Percentiles rank a stretch among this genome's conserved stretches.
Conservation (phyloP, 371 early-diverging fungal species). For the Apophysomyces elegans region DNA sequence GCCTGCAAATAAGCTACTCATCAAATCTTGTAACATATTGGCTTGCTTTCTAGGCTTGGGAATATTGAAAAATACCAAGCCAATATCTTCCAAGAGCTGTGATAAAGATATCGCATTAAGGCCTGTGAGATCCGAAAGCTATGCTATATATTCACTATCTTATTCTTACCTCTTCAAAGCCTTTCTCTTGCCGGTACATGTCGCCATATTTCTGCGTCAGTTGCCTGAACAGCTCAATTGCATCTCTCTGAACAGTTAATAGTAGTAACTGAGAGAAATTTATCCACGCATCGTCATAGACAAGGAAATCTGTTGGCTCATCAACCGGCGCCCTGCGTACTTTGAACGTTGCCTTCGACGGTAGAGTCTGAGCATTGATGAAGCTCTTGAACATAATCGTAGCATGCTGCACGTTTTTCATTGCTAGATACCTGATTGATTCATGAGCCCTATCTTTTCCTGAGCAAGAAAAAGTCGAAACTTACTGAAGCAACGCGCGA, state of each 20-base stretch:
- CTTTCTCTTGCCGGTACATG: conserved; percentile 38
- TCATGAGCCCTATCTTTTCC: neutral
- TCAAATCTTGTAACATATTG: conserved; percentile 74
- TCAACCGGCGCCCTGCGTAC: conserved; percentile 46
- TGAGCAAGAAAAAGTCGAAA: neutral
- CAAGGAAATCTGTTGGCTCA: conserved; percentile 38
- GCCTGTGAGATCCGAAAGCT: too few relatives aligned
- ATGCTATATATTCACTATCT: too few relatives aligned
- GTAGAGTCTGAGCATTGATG: conserved; percentile 33
- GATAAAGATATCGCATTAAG: too few relatives aligned
- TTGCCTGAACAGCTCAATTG: conserved; percentile 60
- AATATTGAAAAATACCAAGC: conserved; percentile 70
- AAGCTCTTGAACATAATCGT: conserved; percentile 67
- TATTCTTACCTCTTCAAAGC: conserved; percentile 39
- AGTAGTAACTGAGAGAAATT: conserved; percentile 76
- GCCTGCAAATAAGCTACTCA: conserved; percentile 71
- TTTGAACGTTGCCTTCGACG: conserved; percentile 30
- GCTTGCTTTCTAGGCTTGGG: conserved; percentile 66
- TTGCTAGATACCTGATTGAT: conserved; percentile 52
- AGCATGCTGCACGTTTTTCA: conserved; percentile 77
- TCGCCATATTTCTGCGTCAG: conserved; percentile 60
- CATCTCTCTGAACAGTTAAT: conserved; percentile 71
- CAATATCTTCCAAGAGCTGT: conserved; percentile 67
- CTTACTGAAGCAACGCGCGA: conserved; percentile 81
- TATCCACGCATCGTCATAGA: conserved; percentile 65